These are phyloP conservation scores for Leccinum laetum DNA, from an alignment of 1,284 basidiomycete genomes.

Conservation along the genomic window DNA sequence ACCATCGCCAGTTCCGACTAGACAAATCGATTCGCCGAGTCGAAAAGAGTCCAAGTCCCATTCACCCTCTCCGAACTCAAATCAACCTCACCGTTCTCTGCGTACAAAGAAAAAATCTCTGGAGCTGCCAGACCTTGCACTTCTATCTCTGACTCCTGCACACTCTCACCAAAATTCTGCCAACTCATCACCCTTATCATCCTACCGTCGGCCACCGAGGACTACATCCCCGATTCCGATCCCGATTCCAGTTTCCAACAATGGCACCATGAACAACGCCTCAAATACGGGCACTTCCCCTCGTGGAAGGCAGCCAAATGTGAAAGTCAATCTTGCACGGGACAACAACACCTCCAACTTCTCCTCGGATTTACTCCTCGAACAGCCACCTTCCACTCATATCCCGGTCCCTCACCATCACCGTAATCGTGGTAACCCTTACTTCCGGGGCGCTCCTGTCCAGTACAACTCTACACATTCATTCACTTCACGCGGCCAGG, in stretches of 20 bases:
- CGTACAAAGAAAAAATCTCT: slow-evolving; percentile 72
- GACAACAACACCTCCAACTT: slow-evolving; percentile 32
- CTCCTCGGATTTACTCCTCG: slow-evolving; percentile 39
- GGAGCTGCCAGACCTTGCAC: slow-evolving; percentile 75
- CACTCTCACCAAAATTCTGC: slow-evolving; percentile 37
- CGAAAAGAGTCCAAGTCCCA: slow-evolving; percentile 22
- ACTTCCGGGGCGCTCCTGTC: slow-evolving; percentile 30
- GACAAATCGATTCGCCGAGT: slow-evolving; percentile 25
- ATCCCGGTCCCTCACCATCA: slow-evolving; percentile 38
- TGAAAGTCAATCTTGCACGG: slow-evolving; percentile 27
- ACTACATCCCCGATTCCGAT: slow-evolving; percentile 49
- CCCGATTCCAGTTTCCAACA: slow-evolving; percentile 37
- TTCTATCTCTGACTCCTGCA: slow-evolving; percentile 53
- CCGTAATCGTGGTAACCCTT: slow-evolving; percentile 32
- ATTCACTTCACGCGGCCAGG: slow-evolving; percentile 32
- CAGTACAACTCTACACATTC: slow-evolving; percentile 40
- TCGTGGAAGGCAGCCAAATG: slow-evolving; percentile 33
- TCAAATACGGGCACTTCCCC: slow-evolving; percentile 36
- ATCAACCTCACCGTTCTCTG: slow-evolving; percentile 49
- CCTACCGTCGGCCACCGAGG: slow-evolving; percentile 43
- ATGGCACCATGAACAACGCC: slow-evolving; percentile 35
- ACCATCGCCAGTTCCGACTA: slow-evolving; percentile 25
- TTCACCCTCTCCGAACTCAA: slow-evolving; percentile 36
- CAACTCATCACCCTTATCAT: slow-evolving; percentile 41
- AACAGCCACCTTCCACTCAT: slow-evolving; percentile 43